Evolutionary conservation across 176 grass and related monocot species (phyloP).

Genomic region (Triticum turgidum): DNA sequence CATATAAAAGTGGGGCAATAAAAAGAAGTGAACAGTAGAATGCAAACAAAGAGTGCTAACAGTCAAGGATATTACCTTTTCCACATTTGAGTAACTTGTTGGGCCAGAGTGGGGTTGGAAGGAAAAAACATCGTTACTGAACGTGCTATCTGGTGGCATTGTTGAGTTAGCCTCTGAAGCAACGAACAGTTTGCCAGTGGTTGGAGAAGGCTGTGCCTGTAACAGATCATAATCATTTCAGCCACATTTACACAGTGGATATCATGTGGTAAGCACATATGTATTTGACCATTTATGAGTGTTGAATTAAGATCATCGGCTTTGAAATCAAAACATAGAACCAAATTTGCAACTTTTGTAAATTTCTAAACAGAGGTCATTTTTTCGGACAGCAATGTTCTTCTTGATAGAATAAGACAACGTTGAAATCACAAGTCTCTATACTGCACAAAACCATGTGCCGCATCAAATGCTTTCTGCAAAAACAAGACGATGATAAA

Average conservation of each 20-base stretch:
- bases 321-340: neutral
- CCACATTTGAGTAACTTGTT: conserved; percentile 47
- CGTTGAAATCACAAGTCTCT: neutral
- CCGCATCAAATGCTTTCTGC: neutral
- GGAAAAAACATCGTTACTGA: conserved; percentile 69
- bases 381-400: conserved; percentile 12
- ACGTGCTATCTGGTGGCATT: conserved; percentile 20
- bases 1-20: conserved; percentile 14
- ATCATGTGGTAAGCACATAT: neutral
- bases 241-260: conserved; percentile 2
- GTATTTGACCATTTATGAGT: neutral
- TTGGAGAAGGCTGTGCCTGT: conserved; percentile 85
- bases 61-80: conserved; percentile 47
- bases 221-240: conserved; percentile 36
- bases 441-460: conserved; percentile 24
- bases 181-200: conserved; percentile 69
- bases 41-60: neutral
- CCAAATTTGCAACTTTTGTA: conserved; percentile 13
- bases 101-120: conserved; percentile 64
- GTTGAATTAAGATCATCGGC: neutral
- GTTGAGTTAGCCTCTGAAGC: conserved; percentile 34
- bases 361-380: conserved; percentile 4
- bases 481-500: conserved; percentile 12
- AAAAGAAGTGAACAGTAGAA: conserved; percentile 10
- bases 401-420: neutral